A percentile compares a stretch with the other conserved stretches of the same genome.
phyloP scores from a whole-genome alignment of 768 basidiomycete species.

The Guyanaporus albipodus region DNA sequence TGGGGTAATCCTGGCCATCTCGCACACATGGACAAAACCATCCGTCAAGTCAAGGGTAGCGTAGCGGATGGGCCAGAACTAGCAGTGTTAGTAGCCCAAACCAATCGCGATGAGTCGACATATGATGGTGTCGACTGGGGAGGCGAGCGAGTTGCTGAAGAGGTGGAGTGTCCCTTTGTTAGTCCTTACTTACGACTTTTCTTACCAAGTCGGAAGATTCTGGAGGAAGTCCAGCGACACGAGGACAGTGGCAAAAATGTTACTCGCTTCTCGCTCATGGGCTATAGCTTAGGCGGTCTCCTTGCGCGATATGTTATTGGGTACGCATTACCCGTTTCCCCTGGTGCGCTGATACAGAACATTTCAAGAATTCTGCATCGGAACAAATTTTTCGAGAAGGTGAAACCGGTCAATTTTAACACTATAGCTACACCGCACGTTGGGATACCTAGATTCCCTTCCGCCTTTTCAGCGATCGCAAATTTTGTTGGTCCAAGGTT shows the following conservation, averaged over 20 bases:
- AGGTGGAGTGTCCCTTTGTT: constrained; percentile 43
- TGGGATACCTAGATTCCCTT: constrained; percentile 64
- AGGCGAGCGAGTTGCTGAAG: constrained; percentile 72
- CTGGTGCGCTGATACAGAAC: background rate
- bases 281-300: constrained; percentile 81
- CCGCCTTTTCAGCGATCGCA: constrained; percentile 51
- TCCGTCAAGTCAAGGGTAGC: constrained; percentile 39
- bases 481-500: constrained; percentile 61
- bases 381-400: constrained; percentile 63
- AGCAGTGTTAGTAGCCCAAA: constrained; percentile 59
- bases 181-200: background rate
- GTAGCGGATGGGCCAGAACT: constrained; percentile 40
- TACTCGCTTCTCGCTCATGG: constrained; percentile 66
- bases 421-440: constrained; percentile 83
- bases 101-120: constrained; percentile 61
- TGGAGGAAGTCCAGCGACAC: constrained; percentile 51
- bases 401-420: constrained; percentile 75
- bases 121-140: constrained; percentile 88
- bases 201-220: constrained; percentile 41
- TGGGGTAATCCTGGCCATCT: constrained; percentile 77
- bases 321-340: constrained; percentile 30
- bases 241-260: constrained; percentile 53
- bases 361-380: constrained; percentile 55
- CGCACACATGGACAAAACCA: constrained; percentile 50
- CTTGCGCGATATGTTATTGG: constrained; percentile 77